A percentile compares a stretch with the other conserved stretches of the same genome.
Conservation (phyloP, 225 moss, liverwort and hornwort species). For the Pseudisothecium myosuroides region DNA sequence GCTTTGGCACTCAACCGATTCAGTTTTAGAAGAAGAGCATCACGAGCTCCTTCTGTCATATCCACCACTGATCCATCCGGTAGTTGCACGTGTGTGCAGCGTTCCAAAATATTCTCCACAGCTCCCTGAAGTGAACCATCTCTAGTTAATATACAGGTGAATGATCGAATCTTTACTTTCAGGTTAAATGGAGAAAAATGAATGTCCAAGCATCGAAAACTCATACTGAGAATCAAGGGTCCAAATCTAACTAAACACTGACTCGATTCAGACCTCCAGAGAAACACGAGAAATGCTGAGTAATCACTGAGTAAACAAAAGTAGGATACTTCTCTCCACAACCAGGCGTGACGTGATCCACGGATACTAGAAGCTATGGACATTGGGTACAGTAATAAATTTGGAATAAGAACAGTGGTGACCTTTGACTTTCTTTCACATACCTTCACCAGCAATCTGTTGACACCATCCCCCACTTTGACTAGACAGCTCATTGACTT, state of each 20-base stretch:
- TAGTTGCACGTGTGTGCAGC: slow-evolving; percentile 58
- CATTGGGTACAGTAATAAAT: background rate
- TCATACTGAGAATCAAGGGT: background rate
- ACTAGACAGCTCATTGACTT: slow-evolving; percentile 87
- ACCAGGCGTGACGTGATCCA: background rate
- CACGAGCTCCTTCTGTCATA: slow-evolving; percentile 54
- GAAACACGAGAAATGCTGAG: background rate
- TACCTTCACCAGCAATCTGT: slow-evolving; percentile 86
- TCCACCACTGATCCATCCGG: slow-evolving; percentile 51
- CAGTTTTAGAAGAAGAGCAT: slow-evolving; percentile 41
- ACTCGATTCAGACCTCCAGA: background rate
- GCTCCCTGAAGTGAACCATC: slow-evolving; percentile 53
- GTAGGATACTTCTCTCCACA: background rate
- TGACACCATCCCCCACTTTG: slow-evolving; percentile 31
- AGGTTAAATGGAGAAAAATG: background rate
- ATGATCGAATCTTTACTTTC: background rate
- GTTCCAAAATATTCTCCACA: slow-evolving; percentile 77
- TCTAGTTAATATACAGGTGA: background rate
- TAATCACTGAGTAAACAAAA: background rate
- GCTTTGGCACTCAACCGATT: slow-evolving; percentile 61
- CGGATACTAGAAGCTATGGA: background rate
- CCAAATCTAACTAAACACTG: background rate
- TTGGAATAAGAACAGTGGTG: background rate
- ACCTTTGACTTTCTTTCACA: background rate
- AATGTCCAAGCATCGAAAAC: background rate